Evolutionary conservation across 176 grass and related monocot genomes (phyloP), one percentile per base, ranked within the genome.

Genomic region (Aegilops speltoides): DNA sequence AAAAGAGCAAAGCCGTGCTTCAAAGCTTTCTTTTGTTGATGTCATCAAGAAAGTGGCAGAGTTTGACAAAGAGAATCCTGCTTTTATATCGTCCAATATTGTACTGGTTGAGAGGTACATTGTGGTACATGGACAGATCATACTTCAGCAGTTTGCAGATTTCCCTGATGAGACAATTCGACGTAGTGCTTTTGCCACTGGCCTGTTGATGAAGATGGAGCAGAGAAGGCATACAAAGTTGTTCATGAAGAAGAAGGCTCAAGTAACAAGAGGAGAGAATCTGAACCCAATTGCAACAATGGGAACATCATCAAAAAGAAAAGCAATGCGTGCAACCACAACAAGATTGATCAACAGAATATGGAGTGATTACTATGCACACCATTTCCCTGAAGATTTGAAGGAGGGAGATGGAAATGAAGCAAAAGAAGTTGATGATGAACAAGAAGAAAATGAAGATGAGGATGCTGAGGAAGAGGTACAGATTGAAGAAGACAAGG

Each of bases 81-180:
- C 89, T 78, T 90, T 85, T 82, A 91, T 94, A 88, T 99, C 94
- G 10, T 85, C 93, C 31, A 95, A 91, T 54, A 76, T 89, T 17
- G 25, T 61, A 52, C 84, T 92, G 61, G 93, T 98, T 85, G 95
- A 98, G 88, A 89, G 93, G 70, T 98, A 95, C 75, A 85, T 95
- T 89, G 91, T 95, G 77, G 95, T 98, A 74, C 95, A 98, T 85
- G 93, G 93, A 37, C 93, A 95, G 73, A 98, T 98, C 68, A 93
- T 98, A 79, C 89, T 98, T 88, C 95, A 98, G 80, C 95, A 98
- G 84, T 98, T 98, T 86, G 81, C 93, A 83, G 95, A 98, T 80
- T 98, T 92, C 84, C 95, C 95, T 45, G 95, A 98, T 89, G 91
- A 92, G 80, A 93, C 83, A 60, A 98, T 98, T 79, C 89, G 89